A percentile compares a stretch with the other conserved stretches of the same genome.
phyloP scores from a whole-genome alignment of 305 asterid genomes.

The Rubia peregrina region DNA sequence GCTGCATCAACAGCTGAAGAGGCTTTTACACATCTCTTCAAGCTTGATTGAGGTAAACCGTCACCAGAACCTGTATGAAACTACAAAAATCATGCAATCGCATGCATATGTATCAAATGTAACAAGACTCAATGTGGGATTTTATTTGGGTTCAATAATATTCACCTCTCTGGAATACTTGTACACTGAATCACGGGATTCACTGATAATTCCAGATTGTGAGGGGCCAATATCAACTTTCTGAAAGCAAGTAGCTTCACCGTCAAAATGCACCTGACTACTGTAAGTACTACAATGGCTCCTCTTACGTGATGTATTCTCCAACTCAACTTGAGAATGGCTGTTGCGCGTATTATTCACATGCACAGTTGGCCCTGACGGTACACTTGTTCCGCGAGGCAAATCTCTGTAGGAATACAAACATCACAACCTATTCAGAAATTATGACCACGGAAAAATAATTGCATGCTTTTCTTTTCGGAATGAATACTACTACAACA shows the following conservation, averaged over 20 bases:
- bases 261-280: conserved; percentile 29
- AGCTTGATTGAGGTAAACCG: conserved; percentile 43
- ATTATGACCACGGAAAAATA: neutral
- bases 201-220: conserved; percentile 19
- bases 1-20: conserved; percentile 28
- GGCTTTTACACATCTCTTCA: conserved; percentile 61
- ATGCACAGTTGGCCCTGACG: conserved; percentile 29
- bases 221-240: conserved; percentile 20
- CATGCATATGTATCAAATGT: conserved; percentile 6
- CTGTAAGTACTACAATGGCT: conserved; percentile 30
- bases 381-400: conserved; percentile 32
- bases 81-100: conserved; percentile 37
- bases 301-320: conserved; percentile 37
- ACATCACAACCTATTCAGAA: conserved; percentile 14
- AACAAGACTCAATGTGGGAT: neutral
- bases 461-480: neutral
- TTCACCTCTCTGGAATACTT: conserved; percentile 45
- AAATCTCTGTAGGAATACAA: conserved; percentile 36
- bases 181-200: conserved; percentile 23
- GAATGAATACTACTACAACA: neutral
- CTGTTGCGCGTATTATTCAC: conserved; percentile 32
- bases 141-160: conserved; percentile 9
- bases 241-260: conserved; percentile 26
- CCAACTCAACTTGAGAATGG: conserved; percentile 35
- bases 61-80: conserved; percentile 26